These are phyloP conservation scores for Klebsormidium nitens DNA, from an alignment of 139 green algal genomes.

Conservation along the genomic window DNA sequence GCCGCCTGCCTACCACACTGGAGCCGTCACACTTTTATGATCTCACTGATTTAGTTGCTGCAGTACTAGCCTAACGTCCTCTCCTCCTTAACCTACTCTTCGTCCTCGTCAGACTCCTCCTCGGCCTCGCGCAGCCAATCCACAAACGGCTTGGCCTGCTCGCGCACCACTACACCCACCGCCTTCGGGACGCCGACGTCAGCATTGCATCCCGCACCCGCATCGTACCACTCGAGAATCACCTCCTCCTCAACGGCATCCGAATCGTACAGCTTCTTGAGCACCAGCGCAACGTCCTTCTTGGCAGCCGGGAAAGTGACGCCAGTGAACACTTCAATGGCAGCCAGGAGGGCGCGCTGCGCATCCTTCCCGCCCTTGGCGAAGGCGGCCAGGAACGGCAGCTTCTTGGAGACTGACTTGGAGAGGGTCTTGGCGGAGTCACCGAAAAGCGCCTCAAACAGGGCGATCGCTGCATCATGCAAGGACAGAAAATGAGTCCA, in stretches of 20 bases:
- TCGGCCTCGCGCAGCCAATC: conserved; percentile 74
- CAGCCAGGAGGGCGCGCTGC: conserved; percentile 34
- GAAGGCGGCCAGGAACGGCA: conserved; percentile 7
- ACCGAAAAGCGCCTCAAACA: conserved; percentile 22
- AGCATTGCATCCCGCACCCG: neutral
- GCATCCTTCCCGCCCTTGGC: conserved; percentile 12
- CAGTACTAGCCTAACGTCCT: too few relatives aligned
- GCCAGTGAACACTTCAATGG: conserved; percentile 40
- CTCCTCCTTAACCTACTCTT: conserved; percentile 12
- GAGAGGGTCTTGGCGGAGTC: conserved; percentile 16
- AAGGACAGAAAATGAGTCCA: too few relatives aligned
- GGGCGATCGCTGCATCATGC: conserved; percentile 1
- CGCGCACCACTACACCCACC: conserved; percentile 53
- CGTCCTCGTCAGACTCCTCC: conserved; percentile 44
- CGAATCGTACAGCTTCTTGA: conserved; percentile 82
- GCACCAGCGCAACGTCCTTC: conserved; percentile 62
- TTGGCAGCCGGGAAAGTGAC: conserved; percentile 30
- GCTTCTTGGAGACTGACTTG: conserved; percentile 39
- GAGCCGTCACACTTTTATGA: too few relatives aligned
- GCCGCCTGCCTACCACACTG: too few relatives aligned
- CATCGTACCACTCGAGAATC: conserved; percentile 51
- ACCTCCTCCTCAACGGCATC: conserved; percentile 83
- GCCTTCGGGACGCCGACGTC: conserved; percentile 48
- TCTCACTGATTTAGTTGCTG: too few relatives aligned
- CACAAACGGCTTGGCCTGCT: conserved; percentile 61